phyloP scores from a whole-genome alignment of 257 asterid genomes.

The Datura wrightii region DNA sequence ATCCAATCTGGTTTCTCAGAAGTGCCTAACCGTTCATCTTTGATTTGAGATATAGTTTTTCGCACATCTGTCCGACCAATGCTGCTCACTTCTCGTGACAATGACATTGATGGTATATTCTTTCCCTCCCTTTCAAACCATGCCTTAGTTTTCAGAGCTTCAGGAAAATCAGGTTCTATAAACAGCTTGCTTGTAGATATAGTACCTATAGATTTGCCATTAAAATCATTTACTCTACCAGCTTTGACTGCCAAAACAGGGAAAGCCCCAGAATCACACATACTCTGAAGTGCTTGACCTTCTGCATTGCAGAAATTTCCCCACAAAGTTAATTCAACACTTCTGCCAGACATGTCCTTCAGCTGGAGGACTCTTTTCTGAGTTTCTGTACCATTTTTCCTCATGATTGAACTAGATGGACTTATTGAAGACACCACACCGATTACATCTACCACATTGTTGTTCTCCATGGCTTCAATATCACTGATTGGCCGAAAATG shows the following conservation, averaged over 20 bases:
- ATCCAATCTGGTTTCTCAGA: constrained; percentile 96
- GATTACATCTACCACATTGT: constrained; percentile 71
- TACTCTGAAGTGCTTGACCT: constrained; percentile 76
- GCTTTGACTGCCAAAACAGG: constrained; percentile 92
- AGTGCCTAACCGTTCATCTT: constrained; percentile 85
- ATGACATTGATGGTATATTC: constrained; percentile 59
- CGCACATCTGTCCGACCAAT: constrained; percentile 64
- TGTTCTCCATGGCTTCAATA: constrained; percentile 70
- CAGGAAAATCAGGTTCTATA: constrained; percentile 86
- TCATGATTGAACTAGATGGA: constrained; percentile 75
- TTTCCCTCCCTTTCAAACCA: constrained; percentile 87
- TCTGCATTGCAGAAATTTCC: constrained; percentile 85
- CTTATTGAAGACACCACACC: constrained; percentile 77
- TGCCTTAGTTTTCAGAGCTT: constrained; percentile 61
- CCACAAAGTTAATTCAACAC: constrained; percentile 95
- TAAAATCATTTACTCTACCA: constrained; percentile 75
- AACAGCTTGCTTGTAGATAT: constrained; percentile 66
- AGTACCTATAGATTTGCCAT: constrained; percentile 88
- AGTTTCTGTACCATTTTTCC: constrained; percentile 81
- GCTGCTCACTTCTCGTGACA: constrained; percentile 64
- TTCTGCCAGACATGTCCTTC: constrained; percentile 90
- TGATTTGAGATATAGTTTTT: constrained; percentile 82
- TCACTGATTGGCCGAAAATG: constrained; percentile 75
- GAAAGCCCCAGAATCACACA: constrained; percentile 75
- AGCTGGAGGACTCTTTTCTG: constrained; percentile 81